Conservation (phyloP, 2,329 filamentous ascomycete species). For the Aspergillus brunneoviolaceus region DNA sequence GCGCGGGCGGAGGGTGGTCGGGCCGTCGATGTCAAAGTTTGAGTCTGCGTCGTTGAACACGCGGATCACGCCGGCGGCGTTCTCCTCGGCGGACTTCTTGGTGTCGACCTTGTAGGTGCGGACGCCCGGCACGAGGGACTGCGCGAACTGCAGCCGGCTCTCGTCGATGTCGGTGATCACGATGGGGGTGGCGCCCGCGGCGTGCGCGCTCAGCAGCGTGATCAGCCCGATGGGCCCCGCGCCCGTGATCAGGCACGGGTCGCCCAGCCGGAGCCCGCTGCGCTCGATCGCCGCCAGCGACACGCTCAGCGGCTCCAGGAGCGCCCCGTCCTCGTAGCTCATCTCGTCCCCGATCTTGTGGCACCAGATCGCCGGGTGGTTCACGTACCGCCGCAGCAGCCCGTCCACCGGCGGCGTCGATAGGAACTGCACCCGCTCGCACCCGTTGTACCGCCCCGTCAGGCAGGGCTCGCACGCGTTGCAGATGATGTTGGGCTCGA, state of each 20-base stretch:
- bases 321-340: slow-evolving; percentile 85
- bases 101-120: slow-evolving; percentile 63
- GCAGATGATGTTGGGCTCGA: slow-evolving; percentile 95
- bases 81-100: slow-evolving; percentile 61
- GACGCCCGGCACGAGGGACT: slow-evolving; percentile 75
- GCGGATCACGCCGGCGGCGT: slow-evolving; percentile 66
- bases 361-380: slow-evolving; percentile 92
- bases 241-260: slow-evolving; percentile 84
- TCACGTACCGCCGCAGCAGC: slow-evolving; percentile 86
- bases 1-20: slow-evolving; percentile 69
- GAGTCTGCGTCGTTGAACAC: slow-evolving; percentile 58
- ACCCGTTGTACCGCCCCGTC: slow-evolving; percentile 93
- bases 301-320: slow-evolving; percentile 87
- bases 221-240: slow-evolving; percentile 93
- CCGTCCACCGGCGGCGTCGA: slow-evolving; percentile 88
- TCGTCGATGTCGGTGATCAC: slow-evolving; percentile 95
- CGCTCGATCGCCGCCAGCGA: slow-evolving; percentile 85
- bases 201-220: slow-evolving; percentile 77
- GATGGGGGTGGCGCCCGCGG: slow-evolving; percentile 84
- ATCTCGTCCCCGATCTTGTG: slow-evolving; percentile 86
- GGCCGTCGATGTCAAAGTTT: slow-evolving; percentile 14
- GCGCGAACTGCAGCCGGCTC: slow-evolving; percentile 78
- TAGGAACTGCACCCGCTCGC: slow-evolving; percentile 79
- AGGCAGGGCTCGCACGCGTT: slow-evolving; percentile 85
- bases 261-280: slow-evolving; percentile 76